Evolutionary conservation across 768 basidiomycete genomes (phyloP), one percentile per base, ranked within the genome.

Genomic region (Arthromyces matolae): DNA sequence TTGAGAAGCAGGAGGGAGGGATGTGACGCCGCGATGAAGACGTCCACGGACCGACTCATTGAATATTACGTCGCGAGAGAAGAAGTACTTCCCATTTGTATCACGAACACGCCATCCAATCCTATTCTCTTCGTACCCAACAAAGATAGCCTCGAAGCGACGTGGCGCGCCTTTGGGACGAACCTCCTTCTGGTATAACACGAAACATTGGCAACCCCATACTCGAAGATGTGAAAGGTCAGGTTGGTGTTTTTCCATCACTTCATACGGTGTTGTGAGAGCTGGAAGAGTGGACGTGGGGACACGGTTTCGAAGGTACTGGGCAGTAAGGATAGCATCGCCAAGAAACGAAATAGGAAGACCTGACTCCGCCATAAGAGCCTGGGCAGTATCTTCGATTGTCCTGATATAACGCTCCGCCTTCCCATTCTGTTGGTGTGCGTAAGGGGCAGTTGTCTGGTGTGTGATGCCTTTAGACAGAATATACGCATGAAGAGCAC

Each of bases 381-480:
- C n/a, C n/a, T n/a, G n/a, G n/a, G n/a, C n/a, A n/a, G n/a, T n/a
- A n/a, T n/a, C n/a, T n/a, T 63, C 52, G 3, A 68, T 47, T 0
- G 60, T 66, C 0, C 57, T 43, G 10, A 69, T 61, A 31, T 58
- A 62, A 0, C 59, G 47, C 34, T 70, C 64, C 3, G 51, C 58
- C 28, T 61, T 62, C 0, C 67, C 60, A n/a, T n/a, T n/a, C n/a
- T n/a, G n/a, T n/a, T n/a, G n/a, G n/a, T n/a, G n/a, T n/a, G n/a
- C n/a, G n/a, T 67, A 66, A 0, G 67, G 63, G 0, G 50, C 58
- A 6, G 61, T 55, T 0, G 55, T 12, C 29, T 64, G 1, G 8
- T 8, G 19, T 4, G 19, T 18, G 24, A 22, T 39, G 18, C 7
- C 19, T n/a, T 20, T 39, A 22, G 10, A 39, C 4, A 20, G 4